Percentiles rank a stretch among this genome's conserved stretches.
Evolutionary conservation across 108 stramenopile species (phyloP).

Genomic region (Fragilaria crotonensis): DNA sequence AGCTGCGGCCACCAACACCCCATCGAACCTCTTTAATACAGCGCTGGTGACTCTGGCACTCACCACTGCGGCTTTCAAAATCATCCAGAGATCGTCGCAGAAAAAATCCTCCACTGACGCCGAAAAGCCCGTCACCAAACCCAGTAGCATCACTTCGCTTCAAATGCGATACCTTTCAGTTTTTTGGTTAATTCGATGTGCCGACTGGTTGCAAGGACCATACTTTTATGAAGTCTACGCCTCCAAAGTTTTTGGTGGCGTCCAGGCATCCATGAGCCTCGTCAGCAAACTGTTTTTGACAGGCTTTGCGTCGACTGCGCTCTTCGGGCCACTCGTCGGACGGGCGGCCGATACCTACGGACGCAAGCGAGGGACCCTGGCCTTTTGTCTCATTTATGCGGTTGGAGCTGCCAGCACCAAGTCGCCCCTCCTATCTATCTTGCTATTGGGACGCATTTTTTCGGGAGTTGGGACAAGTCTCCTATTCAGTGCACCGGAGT

Average conservation of each 20-base stretch:
- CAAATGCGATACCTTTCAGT: slow-evolving; percentile 81
- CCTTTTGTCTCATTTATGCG: slow-evolving; percentile 73
- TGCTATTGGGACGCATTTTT: slow-evolving; percentile 82
- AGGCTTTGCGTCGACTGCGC: slow-evolving; percentile 86
- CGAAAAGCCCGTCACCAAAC: slow-evolving; percentile 10
- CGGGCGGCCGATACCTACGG: slow-evolving; percentile 77
- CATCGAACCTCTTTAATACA: slow-evolving; percentile 44
- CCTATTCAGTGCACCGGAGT: slow-evolving; percentile 84
- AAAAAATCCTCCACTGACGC: background rate
- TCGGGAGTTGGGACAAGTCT: slow-evolving; percentile 88
- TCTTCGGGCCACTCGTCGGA: slow-evolving; percentile 87
- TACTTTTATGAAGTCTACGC: slow-evolving; percentile 97
- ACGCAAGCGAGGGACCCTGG: slow-evolving; percentile 79
- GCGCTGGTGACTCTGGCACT: slow-evolving; percentile 34
- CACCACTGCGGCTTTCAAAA: slow-evolving; percentile 26
- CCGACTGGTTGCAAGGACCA: slow-evolving; percentile 99
- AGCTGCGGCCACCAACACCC: slow-evolving; percentile 7
- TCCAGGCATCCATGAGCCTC: slow-evolving; percentile 38
- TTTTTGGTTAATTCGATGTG: slow-evolving; percentile 91
- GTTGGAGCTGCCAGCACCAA: slow-evolving; percentile 77
- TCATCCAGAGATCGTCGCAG: slow-evolving; percentile 21
- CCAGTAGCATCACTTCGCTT: slow-evolving; percentile 39
- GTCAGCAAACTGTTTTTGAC: slow-evolving; percentile 88
- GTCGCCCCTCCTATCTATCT: slow-evolving; percentile 51
- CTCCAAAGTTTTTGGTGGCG: slow-evolving; percentile 74